These are phyloP conservation scores for Saccharata proteae DNA, from an alignment of 2,329 filamentous ascomycete species.

Conservation along the genomic window DNA sequence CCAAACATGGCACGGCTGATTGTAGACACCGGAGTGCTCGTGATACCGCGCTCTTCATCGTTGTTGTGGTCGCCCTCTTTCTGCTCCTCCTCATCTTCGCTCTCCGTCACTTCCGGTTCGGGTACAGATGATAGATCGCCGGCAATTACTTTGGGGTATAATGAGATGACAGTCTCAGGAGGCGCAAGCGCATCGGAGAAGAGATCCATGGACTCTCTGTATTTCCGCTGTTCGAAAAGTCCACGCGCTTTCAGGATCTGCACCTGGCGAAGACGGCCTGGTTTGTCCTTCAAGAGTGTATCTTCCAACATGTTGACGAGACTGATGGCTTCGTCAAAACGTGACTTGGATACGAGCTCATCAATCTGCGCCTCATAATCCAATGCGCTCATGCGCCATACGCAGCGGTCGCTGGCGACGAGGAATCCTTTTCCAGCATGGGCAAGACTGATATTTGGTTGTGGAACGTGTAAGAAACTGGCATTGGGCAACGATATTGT, in stretches of 20 bases:
- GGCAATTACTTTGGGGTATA: constrained; percentile 76
- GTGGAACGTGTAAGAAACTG: constrained; percentile 77
- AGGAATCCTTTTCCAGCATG: constrained; percentile 95
- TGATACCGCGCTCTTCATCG: constrained; percentile 13
- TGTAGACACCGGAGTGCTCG: constrained; percentile 13
- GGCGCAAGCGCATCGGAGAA: constrained; percentile 86
- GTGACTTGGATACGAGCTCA: constrained; percentile 59
- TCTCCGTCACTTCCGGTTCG: constrained; percentile 36
- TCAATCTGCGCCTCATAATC: constrained; percentile 86
- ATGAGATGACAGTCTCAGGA: constrained; percentile 71
- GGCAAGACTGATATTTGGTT: constrained; percentile 84
- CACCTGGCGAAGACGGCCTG: constrained; percentile 65
- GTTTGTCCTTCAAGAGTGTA: constrained; percentile 74
- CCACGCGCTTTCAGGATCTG: constrained; percentile 85
- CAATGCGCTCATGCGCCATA: constrained; percentile 93
- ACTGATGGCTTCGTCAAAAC: constrained; percentile 86
- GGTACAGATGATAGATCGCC: constrained; percentile 61
- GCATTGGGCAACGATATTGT: constrained; percentile 72
- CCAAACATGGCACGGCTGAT: constrained; percentile 32
- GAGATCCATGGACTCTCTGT: constrained; percentile 73
- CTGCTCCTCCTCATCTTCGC: constrained; percentile 21
- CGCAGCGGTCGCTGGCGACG: constrained; percentile 76
- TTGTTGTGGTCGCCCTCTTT: constrained; percentile 11
- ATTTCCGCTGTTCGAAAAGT: constrained; percentile 73
- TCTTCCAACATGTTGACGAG: constrained; percentile 84